Conservation (phyloP, 352 stramenopile species). For the Globisporangium nodosum region DNA sequence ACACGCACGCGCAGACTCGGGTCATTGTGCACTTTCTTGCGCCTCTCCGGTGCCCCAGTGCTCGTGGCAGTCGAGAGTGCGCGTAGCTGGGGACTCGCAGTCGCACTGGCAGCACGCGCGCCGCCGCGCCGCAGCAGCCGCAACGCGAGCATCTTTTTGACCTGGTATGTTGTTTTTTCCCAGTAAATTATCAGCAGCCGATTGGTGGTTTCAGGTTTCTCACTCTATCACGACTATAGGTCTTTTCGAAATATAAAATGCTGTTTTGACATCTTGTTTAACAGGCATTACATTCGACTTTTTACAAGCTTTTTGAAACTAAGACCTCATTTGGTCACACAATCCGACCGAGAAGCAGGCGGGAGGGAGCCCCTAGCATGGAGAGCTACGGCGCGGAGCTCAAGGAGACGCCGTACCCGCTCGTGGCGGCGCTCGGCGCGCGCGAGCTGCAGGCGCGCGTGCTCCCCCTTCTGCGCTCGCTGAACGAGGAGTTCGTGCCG, state of each 20-base stretch:
- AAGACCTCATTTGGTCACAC: too few species aligned
- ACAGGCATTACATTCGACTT: neutral
- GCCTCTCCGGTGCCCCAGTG: conserved; percentile 13
- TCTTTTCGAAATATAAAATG: too few species aligned
- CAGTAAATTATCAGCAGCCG: too few species aligned
- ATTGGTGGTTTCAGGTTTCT: neutral
- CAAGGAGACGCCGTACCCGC: conserved; percentile 83
- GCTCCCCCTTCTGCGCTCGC: conserved; percentile 48
- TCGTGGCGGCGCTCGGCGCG: conserved; percentile 73
- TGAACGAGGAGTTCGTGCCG: conserved; percentile 82
- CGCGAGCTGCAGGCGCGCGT: conserved; percentile 74
- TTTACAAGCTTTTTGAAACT: too few species aligned
- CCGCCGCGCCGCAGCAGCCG: neutral
- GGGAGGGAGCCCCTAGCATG: conserved; percentile 27
- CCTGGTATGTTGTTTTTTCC: too few species aligned
- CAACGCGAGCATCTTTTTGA: neutral
- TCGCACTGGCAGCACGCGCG: neutral
- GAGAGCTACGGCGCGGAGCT: conserved; percentile 80
- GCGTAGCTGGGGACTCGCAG: neutral
- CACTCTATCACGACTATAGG: neutral
- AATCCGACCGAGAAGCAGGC: too few species aligned
- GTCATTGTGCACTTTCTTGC: conserved; percentile 61
- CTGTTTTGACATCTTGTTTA: too few species aligned
- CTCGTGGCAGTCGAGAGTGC: conserved; percentile 1
- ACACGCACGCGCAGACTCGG: conserved; percentile 79